phyloP scores from a whole-genome alignment of 2,329 filamentous ascomycete species.

The Trichoderma citrinoviride region DNA sequence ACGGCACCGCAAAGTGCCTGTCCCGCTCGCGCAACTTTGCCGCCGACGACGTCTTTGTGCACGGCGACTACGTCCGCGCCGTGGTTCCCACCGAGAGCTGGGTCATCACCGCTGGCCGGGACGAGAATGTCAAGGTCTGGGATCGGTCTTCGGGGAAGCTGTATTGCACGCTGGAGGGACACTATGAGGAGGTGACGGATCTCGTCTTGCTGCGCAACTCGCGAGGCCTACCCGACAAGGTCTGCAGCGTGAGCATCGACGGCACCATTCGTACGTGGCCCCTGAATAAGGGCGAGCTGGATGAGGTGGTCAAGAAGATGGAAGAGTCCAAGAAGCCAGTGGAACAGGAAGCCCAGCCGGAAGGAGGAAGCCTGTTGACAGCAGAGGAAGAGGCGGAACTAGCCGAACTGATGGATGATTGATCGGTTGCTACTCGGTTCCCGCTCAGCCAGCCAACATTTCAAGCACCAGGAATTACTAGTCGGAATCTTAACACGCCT shows the following conservation, averaged over 20 bases:
- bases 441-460: background rate
- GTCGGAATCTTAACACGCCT: background rate
- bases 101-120: constrained; percentile 83
- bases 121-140: constrained; percentile 92
- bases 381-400: constrained; percentile 91
- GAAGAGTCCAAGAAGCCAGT: constrained; percentile 50
- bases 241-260: constrained; percentile 87
- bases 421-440: background rate
- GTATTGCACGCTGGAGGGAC: constrained; percentile 72
- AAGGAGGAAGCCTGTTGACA: constrained; percentile 60
- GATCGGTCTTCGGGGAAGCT: constrained; percentile 70
- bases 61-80: constrained; percentile 88
- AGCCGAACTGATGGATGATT: constrained; percentile 77
- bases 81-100: constrained; percentile 72
- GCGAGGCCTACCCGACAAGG: constrained; percentile 39
- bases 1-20: constrained; percentile 82
- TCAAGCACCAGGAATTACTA: background rate
- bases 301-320: constrained; percentile 47
- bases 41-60: constrained; percentile 67
- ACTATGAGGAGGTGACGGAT: constrained; percentile 91
- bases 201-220: constrained; percentile 58
- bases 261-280: constrained; percentile 84
- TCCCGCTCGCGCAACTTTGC: constrained; percentile 66
- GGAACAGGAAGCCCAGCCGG: constrained; percentile 46
- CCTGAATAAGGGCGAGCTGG: constrained; percentile 59